These are phyloP conservation scores for Pleurotus pulmonarius DNA, from an alignment of 768 basidiomycete genomes.

Conservation along the genomic window DNA sequence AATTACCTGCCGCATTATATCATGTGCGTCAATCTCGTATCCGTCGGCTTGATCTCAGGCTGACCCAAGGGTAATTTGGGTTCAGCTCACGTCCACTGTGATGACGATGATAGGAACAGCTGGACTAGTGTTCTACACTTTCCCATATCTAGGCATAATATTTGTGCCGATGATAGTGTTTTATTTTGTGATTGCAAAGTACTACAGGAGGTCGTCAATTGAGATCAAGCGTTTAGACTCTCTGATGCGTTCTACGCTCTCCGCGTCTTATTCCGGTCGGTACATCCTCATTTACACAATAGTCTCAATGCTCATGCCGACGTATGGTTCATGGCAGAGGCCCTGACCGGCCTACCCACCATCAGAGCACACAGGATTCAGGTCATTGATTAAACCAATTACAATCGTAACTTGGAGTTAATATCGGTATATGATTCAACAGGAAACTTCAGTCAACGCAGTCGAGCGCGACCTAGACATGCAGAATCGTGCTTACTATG, in stretches of 20 bases:
- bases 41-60: slow-evolving; percentile 20
- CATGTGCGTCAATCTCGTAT: slow-evolving; percentile 30
- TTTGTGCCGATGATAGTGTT: slow-evolving; percentile 30
- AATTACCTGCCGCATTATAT: slow-evolving; percentile 41
- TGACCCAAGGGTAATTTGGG: no score
- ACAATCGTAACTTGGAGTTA: neutral
- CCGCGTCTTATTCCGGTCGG: slow-evolving; percentile 53
- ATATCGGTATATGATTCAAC: neutral
- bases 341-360: slow-evolving; percentile 59
- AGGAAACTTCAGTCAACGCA: slow-evolving; percentile 43
- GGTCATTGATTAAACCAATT: slow-evolving; percentile 23
- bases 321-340: slow-evolving; percentile 31
- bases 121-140: slow-evolving; percentile 60
- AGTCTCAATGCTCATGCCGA: neutral
- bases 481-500: slow-evolving; percentile 61
- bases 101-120: slow-evolving; percentile 49
- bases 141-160: slow-evolving; percentile 56
- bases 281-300: neutral
- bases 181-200: slow-evolving; percentile 31
- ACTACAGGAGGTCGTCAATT: slow-evolving; percentile 58
- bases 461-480: slow-evolving; percentile 52
- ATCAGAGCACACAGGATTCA: slow-evolving; percentile 58
- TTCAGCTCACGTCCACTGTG: slow-evolving; percentile 35
- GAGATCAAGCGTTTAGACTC: slow-evolving; percentile 65
- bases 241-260: slow-evolving; percentile 51